Percentiles rank a stretch among this genome's conserved stretches.
Evolutionary conservation across 2,329 filamentous ascomycete species (phyloP).

Genomic region (Ceratocystis ficicola): DNA sequence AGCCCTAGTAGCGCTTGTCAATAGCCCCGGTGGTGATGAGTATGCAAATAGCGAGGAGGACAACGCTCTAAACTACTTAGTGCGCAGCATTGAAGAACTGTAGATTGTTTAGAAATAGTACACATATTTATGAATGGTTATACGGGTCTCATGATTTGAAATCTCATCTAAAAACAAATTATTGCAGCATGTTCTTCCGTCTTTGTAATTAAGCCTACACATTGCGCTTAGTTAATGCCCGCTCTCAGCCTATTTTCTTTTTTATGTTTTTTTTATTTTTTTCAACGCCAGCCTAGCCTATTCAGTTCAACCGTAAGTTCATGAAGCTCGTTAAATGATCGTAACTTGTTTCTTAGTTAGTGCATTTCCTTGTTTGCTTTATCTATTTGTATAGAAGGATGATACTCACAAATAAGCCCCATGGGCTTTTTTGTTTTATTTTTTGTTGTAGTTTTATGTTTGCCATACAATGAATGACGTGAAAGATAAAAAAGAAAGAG

Average conservation of each 20-base stretch:
- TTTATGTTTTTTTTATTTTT: not conserved
- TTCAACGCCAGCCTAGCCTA: not conserved
- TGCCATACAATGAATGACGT: not conserved
- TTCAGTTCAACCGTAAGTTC: not conserved
- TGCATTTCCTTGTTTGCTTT: not conserved
- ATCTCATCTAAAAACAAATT: not conserved
- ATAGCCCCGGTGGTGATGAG: conserved; percentile 18
- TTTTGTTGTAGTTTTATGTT: not conserved
- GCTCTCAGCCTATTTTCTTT: not conserved
- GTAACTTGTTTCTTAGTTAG: not conserved
- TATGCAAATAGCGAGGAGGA: conserved; percentile 15
- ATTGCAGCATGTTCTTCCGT: not conserved
- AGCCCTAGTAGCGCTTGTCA: conserved; percentile 33
- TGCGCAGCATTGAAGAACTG: conserved; percentile 48
- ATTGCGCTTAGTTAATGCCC: not conserved
- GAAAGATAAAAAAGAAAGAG: not conserved
- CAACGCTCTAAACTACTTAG: conserved; percentile 41
- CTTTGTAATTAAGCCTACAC: not conserved
- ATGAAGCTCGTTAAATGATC: conserved; percentile 7
- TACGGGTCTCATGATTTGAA: not conserved
- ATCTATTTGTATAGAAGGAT: not conserved
- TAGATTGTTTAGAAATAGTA: conserved; percentile 27
- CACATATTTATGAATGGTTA: not conserved
- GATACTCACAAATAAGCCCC: not conserved
- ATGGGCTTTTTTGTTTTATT: not conserved